These are phyloP conservation scores for Alternaria solani DNA, from an alignment of 2,329 filamentous ascomycete species.

Conservation along the genomic window DNA sequence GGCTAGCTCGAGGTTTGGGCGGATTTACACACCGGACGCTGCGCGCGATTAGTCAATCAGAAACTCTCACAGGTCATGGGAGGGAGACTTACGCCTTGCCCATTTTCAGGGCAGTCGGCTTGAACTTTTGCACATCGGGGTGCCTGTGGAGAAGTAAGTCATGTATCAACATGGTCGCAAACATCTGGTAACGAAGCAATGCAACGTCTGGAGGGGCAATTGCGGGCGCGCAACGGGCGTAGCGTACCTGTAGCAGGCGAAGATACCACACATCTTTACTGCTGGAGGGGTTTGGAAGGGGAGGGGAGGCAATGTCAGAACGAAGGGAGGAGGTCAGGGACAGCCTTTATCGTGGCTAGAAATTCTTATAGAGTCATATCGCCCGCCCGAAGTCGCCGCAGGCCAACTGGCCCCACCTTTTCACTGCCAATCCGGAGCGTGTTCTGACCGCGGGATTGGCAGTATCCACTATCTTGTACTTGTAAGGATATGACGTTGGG, in stretches of 20 bases:
- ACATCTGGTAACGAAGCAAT: background rate
- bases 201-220: constrained; percentile 34
- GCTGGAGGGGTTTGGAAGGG: constrained; percentile 11
- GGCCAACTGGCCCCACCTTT: constrained; percentile 3
- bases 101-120: constrained; percentile 91
- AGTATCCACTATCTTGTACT: constrained; percentile 9
- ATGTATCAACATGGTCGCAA: constrained; percentile 28
- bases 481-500: constrained; percentile 10
- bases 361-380: constrained; percentile 37
- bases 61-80: constrained; percentile 1
- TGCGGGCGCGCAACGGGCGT: constrained; percentile 20
- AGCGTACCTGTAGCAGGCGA: constrained; percentile 84
- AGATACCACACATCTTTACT: constrained; percentile 90
- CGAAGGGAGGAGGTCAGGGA: constrained; percentile 7
- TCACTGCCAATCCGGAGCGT: background rate
- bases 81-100: constrained; percentile 80
- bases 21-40: constrained; percentile 70
- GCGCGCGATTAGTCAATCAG: constrained; percentile 49
- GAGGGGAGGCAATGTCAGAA: constrained; percentile 18
- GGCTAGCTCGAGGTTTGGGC: background rate
- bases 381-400: constrained; percentile 28
- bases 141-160: constrained; percentile 63
- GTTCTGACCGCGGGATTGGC: constrained; percentile 1
- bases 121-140: constrained; percentile 95
- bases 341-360: constrained; percentile 13